phyloP scores from a whole-genome alignment of 331 rosid species.

The Arachis monticola region DNA sequence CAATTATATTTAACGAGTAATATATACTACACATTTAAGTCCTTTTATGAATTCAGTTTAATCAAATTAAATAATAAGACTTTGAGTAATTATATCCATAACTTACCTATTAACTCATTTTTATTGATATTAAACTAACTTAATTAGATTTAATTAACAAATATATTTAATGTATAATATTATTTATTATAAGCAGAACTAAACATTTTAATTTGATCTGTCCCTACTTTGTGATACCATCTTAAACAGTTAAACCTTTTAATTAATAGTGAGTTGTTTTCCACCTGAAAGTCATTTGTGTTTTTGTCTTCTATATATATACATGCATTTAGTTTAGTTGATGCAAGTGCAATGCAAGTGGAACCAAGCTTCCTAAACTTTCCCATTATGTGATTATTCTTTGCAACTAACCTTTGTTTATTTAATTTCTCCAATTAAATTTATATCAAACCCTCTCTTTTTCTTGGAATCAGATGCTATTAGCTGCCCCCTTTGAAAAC shows the following conservation, averaged over 20 bases:
- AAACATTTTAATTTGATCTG: too few relatives aligned
- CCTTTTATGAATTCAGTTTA: too few relatives aligned
- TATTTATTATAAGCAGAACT: too few relatives aligned
- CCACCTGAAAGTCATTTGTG: conserved; percentile 17
- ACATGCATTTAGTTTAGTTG: not conserved
- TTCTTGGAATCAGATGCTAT: conserved; percentile 41
- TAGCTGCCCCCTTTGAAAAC: conserved; percentile 22
- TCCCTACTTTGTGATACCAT: too few relatives aligned
- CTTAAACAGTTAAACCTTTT: not conserved
- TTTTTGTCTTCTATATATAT: not conserved
- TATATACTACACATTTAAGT: too few relatives aligned
- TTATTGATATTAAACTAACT: too few relatives aligned
- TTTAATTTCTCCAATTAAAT: conserved; percentile 2
- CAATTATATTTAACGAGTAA: too few relatives aligned
- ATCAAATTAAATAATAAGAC: too few relatives aligned
- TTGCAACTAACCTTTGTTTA: conserved; percentile 1
- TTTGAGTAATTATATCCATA: too few relatives aligned
- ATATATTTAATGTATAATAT: too few relatives aligned
- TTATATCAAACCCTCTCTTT: not conserved
- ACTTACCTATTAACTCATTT: too few relatives aligned
- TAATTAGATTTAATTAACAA: too few relatives aligned
- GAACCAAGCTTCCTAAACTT: conserved; percentile 21
- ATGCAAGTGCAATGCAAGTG: not conserved
- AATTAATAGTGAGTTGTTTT: conserved; percentile 23
- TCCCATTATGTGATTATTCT: conserved; percentile 31